A percentile compares a stretch with the other conserved stretches of the same genome.
phyloP scores from a whole-genome alignment of 164 flowering plant genomes.

The Tetrastigma voinierianum region DNA sequence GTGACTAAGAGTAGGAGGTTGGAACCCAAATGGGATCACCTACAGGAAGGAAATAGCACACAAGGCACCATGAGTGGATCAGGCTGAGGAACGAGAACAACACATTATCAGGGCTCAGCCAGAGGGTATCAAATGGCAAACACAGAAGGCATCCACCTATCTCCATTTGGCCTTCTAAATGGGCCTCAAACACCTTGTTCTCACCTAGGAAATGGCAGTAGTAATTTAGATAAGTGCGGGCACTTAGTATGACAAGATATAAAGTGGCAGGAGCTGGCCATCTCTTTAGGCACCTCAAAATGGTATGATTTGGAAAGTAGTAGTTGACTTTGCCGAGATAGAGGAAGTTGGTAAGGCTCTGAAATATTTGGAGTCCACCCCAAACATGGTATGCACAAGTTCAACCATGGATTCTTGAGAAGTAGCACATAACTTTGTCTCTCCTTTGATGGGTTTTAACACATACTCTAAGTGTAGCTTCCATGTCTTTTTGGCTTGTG shows the following conservation, averaged over 20 bases:
- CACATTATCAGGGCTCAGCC: conserved; percentile 38
- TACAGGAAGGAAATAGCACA: no score
- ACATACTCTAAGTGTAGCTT: conserved; percentile 32
- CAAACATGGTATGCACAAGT: conserved; percentile 19
- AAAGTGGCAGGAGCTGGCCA: conserved; percentile 25
- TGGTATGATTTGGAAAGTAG: conserved; percentile 45
- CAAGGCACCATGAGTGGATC: no score
- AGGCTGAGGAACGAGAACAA: conserved; percentile 43
- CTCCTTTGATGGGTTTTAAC: conserved; percentile 34
- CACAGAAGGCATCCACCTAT: conserved; percentile 35
- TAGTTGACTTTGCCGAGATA: conserved; percentile 11
- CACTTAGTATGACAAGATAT: conserved; percentile 53
- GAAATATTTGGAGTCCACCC: conserved; percentile 15
- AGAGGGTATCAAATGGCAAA: conserved; percentile 56
- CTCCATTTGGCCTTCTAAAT: conserved; percentile 39
- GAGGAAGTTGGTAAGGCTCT: conserved; percentile 27
- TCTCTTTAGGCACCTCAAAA: conserved; percentile 22
- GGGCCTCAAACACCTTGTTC: conserved; percentile 33
- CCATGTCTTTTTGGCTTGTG: conserved; percentile 49
- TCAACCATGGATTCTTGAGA: conserved; percentile 57
- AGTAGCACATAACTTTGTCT: conserved; percentile 45
- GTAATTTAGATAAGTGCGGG: conserved; percentile 51
- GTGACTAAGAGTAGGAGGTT: no score
- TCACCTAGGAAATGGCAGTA: conserved; percentile 46
- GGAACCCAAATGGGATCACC: no score